These are phyloP conservation scores for Piper longum DNA, from an alignment of 164 flowering plant genomes.

Conservation along the genomic window DNA sequence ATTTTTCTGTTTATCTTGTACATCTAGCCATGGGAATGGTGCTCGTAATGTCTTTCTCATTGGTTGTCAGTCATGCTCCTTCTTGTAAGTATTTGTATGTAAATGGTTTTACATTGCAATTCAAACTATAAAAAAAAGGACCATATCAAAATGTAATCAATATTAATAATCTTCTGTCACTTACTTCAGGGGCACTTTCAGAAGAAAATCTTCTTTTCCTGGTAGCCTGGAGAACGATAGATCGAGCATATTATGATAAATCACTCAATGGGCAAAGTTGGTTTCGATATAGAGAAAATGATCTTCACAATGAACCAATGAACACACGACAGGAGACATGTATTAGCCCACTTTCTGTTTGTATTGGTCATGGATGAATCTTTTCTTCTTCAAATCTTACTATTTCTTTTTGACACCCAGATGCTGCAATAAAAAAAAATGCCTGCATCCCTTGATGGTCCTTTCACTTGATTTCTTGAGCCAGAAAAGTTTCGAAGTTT, in stretches of 20 bases:
- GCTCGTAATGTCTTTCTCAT: constrained; percentile 40
- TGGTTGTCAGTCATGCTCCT: constrained; percentile 33
- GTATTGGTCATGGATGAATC: background rate
- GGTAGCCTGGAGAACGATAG: constrained; percentile 96
- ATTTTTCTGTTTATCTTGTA: constrained; percentile 19
- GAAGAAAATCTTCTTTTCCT: constrained; percentile 91
- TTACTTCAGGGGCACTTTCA: constrained; percentile 58
- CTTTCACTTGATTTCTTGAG: constrained; percentile 89
- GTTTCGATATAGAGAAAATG: constrained; percentile 92
- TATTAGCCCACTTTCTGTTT: background rate
- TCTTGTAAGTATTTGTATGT: constrained; percentile 41
- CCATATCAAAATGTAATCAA: background rate
- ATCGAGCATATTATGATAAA: constrained; percentile 91
- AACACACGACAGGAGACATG: constrained; percentile 55
- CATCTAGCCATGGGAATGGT: constrained; percentile 33
- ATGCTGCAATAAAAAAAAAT: constrained; percentile 83
- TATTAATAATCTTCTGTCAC: background rate
- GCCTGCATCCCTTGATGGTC: constrained; percentile 86
- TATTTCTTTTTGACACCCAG: constrained; percentile 19
- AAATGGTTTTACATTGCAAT: background rate
- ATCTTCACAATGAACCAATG: constrained; percentile 89
- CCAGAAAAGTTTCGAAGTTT: constrained; percentile 81
- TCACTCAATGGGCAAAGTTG: constrained; percentile 91
- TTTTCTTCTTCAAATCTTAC: background rate
- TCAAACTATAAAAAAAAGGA: background rate